Evolutionary conservation across 2,329 filamentous ascomycete species (phyloP), one percentile per base, ranked within the genome.

Genomic region (Claviceps cyperi): DNA sequence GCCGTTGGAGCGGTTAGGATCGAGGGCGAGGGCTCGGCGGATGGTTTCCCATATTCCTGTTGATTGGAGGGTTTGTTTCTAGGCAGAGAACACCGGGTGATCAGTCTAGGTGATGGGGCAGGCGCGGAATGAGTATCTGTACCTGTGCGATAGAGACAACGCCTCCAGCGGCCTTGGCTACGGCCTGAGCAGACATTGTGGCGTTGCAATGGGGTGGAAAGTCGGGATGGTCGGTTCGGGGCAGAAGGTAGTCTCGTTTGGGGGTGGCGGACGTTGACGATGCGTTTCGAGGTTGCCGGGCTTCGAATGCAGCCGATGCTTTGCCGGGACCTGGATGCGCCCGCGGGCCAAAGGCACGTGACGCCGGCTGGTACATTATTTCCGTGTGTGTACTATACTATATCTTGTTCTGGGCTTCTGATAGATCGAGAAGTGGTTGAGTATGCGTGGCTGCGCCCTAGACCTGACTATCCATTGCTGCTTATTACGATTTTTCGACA

Each of bases 21-120:
- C 91, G 62, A 98, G 72, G 58, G 88, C 80, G 58, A 96, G 69
- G 59, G 83, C 65, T 58, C 81, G 80, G 66, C 90, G 89, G 66
- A 98, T 72, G 51, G 72, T 73, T 64, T 91, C 89, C 86, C 88
- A 97, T 68, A 97, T 73, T 40, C 92, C 92, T 39, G 76, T 80
- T 48, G 91, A 92, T 65, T 95, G 86, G 56, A 97, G 74, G 37
- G 90, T 94, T 73, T 98, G 91, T 86, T 97, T 97, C 91, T 98
- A 62, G 28, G 9, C 22, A 15, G 28, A 9, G 17, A 32, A 32
- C 9, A 32, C 28, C 28, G 4, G 28, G 8, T 32, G 28, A 9
- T 32, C 28, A 32, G 28, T 32, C 28, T 32, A 32, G 28, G 28
- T 11, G 28, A 32, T 4, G 14, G 36, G 13, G n/a, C 2, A 21